Percentiles rank a stretch among this genome's conserved stretches.
These are phyloP conservation scores for Thalassiosira exigua DNA, from an alignment of 352 stramenopile species.

Conservation along the genomic window DNA sequence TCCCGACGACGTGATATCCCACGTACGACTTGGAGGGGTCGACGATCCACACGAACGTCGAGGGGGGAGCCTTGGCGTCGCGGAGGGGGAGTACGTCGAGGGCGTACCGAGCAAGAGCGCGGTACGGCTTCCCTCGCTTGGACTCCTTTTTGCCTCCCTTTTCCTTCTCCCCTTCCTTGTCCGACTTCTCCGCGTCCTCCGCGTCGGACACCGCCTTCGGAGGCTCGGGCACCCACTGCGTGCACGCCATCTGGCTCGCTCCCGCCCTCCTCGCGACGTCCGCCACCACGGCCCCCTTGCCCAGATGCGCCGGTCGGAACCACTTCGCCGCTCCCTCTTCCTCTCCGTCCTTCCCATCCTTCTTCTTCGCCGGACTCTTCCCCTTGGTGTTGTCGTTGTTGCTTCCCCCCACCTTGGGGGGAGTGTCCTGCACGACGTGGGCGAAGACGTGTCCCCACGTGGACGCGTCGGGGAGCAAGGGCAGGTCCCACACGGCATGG, in stretches of 20 bases:
- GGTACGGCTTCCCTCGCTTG: conserved; percentile 41
- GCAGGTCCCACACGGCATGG: conserved; percentile 67
- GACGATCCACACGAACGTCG: conserved; percentile 77
- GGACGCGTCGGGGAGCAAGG: conserved; percentile 74
- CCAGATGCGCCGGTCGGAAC: conserved; percentile 19
- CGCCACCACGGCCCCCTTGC: conserved; percentile 62
- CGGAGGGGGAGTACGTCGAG: conserved; percentile 82
- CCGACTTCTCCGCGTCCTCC: neutral
- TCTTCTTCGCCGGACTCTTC: conserved; percentile 17
- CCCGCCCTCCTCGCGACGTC: conserved; percentile 70
- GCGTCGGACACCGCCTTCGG: conserved; percentile 10
- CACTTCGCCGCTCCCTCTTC: neutral
- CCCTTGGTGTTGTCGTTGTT: conserved; percentile 10
- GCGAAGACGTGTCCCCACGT: conserved; percentile 79
- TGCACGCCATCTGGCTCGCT: conserved; percentile 78
- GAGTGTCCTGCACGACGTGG: conserved; percentile 80
- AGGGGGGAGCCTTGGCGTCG: conserved; percentile 69
- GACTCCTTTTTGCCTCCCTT: conserved; percentile 27
- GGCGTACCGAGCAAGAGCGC: conserved; percentile 77
- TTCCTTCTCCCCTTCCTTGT: neutral
- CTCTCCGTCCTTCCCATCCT: conserved; percentile 16
- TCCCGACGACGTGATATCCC: conserved; percentile 76
- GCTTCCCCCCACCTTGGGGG: conserved; percentile 44
- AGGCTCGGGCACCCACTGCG: conserved; percentile 61
- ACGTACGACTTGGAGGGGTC: conserved; percentile 52